Evolutionary conservation across 106 monocot genomes (phyloP), one percentile per base, ranked within the genome.

Genomic region (Alisma plantagoaquatica): DNA sequence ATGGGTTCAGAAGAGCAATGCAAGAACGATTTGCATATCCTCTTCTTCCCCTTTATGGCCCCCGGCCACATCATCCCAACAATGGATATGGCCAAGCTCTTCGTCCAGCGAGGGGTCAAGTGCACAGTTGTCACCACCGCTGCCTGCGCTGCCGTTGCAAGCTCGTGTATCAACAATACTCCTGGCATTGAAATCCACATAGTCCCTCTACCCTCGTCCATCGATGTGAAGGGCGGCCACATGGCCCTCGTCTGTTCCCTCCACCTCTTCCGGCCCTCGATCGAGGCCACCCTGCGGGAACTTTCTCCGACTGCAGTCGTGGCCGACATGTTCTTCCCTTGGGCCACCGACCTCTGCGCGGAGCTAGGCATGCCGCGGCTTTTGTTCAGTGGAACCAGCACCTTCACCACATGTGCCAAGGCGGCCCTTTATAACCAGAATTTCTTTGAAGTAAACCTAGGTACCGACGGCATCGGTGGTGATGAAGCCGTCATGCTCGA

Each of bases 121-220:
- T 50, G 61, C 51, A 68, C 68, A 29, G 29, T 74, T 41, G 29
- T 74, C 62, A 58, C 68, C 54, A 74, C 74, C 28, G 43, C 63
- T 1, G 32, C 30, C 51, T 61, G 67, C 48, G 43, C 73, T 2
- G 41, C 61, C 27, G 60, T 67, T 61, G 4, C n/a, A n/a, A n/a
- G n/a, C n/a, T n/a, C n/a, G n/a, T n/a, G n/a, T n/a, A n/a, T n/a
- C n/a, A n/a, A n/a, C n/a, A n/a, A n/a, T n/a, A n/a, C n/a, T n/a
- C n/a, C n/a, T n/a, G n/a, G n/a, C n/a, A n/a, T n/a, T n/a, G n/a
- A n/a, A n/a, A n/a, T n/a, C n/a, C n/a, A n/a, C n/a, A n/a, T 73
- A 33, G 51, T 35, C 16, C 23, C 20, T 27, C 29, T 28, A 23
- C 54, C 67, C 17, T 38, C 35, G 9, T 31, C 44, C 23, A 8